These are phyloP conservation scores for Fusarium keratoplasticum DNA, from an alignment of 2,329 filamentous ascomycete species.

Conservation along the genomic window DNA sequence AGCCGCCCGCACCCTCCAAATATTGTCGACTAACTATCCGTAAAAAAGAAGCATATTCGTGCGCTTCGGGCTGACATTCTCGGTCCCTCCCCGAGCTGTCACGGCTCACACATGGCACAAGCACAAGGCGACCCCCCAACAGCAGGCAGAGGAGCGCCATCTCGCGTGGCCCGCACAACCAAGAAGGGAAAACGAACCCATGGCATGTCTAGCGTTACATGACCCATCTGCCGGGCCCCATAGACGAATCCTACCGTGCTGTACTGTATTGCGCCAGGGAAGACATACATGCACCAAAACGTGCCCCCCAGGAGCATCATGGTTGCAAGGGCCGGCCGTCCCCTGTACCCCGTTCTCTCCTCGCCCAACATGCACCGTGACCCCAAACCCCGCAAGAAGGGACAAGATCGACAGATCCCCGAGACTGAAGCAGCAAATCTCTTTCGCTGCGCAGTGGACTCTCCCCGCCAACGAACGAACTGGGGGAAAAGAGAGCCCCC, in stretches of 20 bases:
- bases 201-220: conserved; percentile 40
- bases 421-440: conserved; percentile 8
- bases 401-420: conserved; percentile 32
- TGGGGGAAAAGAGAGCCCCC: neutral
- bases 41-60: conserved; percentile 3
- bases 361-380: conserved; percentile 7
- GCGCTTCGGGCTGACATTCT: neutral
- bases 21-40: conserved; percentile 4
- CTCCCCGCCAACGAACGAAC: neutral
- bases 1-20: conserved; percentile 3
- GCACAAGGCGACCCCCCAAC: conserved; percentile 15
- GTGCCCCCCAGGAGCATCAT: neutral
- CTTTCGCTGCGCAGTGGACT: neutral
- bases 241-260: conserved; percentile 6
- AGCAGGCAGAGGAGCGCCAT: conserved; percentile 34
- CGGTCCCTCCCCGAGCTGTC: conserved; percentile 10
- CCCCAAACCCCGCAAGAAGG: conserved; percentile 23
- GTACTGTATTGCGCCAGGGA: neutral
- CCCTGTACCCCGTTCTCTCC: conserved; percentile 1
- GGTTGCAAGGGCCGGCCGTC: conserved; percentile 22
- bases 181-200: conserved; percentile 11
- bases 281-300: neutral
- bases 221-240: conserved; percentile 36
- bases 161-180: conserved; percentile 45
- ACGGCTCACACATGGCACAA: conserved; percentile 37